Evolutionary conservation across 495 filamentous ascomycete genomes (phyloP).

Genomic region (Aspergillus affinis): DNA sequence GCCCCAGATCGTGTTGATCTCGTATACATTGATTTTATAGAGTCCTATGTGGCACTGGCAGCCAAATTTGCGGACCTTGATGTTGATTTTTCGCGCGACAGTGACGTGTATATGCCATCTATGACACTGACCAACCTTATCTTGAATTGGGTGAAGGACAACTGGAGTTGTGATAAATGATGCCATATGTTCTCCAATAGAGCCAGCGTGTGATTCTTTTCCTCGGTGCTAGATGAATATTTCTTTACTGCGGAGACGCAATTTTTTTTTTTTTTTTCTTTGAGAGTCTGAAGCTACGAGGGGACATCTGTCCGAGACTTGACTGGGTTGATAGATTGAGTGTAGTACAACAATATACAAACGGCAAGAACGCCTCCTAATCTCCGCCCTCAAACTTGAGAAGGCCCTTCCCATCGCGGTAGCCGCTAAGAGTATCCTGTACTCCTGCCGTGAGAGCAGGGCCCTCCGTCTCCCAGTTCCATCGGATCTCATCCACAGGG

Average conservation of each 20-base stretch:
- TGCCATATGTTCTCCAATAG: not conserved
- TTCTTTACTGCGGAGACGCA: no score
- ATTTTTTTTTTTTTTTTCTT: no score
- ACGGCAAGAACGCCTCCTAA: slow-evolving; percentile 14
- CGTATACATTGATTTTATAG: slow-evolving; percentile 88
- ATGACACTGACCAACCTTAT: slow-evolving; percentile 72
- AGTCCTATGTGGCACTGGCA: slow-evolving; percentile 73
- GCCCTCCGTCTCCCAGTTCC: slow-evolving; percentile 76
- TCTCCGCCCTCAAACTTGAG: slow-evolving; percentile 70
- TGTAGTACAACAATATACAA: not conserved
- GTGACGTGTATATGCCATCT: slow-evolving; percentile 63
- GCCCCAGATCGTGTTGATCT: slow-evolving; percentile 73
- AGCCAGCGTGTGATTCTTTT: no score
- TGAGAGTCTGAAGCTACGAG: no score
- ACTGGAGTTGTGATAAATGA: slow-evolving; percentile 60
- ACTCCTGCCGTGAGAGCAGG: slow-evolving; percentile 60
- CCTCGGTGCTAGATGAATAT: no score
- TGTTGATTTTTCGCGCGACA: slow-evolving; percentile 53
- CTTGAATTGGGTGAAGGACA: slow-evolving; percentile 70
- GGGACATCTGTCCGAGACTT: not conserved
- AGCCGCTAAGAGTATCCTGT: slow-evolving; percentile 76
- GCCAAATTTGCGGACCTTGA: slow-evolving; percentile 64
- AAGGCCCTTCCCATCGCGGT: slow-evolving; percentile 80
- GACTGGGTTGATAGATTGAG: not conserved
- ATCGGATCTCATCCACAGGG: slow-evolving; percentile 74